Percentiles rank a stretch among this genome's conserved stretches.
Conservation (phyloP, 805 yeast genomes). For the Lipomyces sp. region DNA sequence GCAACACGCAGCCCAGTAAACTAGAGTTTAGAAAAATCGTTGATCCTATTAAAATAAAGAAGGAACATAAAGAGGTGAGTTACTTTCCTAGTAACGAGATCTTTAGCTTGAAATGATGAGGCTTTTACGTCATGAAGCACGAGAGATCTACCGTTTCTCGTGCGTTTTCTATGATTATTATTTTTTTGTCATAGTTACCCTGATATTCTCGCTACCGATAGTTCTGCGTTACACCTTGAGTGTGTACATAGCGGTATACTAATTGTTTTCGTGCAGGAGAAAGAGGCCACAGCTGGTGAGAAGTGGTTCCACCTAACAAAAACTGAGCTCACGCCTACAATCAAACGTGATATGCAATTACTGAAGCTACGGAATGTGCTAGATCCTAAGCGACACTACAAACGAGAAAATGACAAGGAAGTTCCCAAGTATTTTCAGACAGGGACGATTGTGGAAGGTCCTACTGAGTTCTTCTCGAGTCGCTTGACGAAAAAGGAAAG, state of each 20-base stretch:
- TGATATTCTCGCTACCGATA: constrained; percentile 23
- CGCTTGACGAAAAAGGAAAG: constrained; percentile 73
- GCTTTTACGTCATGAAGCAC: constrained; percentile 18
- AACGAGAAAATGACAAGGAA: constrained; percentile 51
- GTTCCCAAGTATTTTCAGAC: constrained; percentile 81
- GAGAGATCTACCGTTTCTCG: constrained; percentile 30
- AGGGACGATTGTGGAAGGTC: constrained; percentile 86
- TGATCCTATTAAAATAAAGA: constrained; percentile 44
- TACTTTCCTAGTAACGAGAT: background rate
- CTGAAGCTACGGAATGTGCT: constrained; percentile 86
- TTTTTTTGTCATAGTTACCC: constrained; percentile 41
- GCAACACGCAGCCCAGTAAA: constrained; percentile 1
- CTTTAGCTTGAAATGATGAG: constrained; percentile 32
- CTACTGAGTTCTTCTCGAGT: constrained; percentile 73
- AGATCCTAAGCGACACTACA: constrained; percentile 95
- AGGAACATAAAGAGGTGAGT: constrained; percentile 40
- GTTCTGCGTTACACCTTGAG: background rate
- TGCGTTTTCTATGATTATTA: constrained; percentile 27
- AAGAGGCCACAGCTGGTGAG: constrained; percentile 54
- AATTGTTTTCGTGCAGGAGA: constrained; percentile 26
- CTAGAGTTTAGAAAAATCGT: constrained; percentile 39
- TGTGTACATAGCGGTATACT: background rate
- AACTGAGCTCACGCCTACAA: constrained; percentile 69
- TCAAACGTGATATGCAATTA: constrained; percentile 77
- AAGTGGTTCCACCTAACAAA: constrained; percentile 84